Evolutionary conservation across 768 basidiomycete species (phyloP).

Genomic region (Leucocoprinus leucothites): DNA sequence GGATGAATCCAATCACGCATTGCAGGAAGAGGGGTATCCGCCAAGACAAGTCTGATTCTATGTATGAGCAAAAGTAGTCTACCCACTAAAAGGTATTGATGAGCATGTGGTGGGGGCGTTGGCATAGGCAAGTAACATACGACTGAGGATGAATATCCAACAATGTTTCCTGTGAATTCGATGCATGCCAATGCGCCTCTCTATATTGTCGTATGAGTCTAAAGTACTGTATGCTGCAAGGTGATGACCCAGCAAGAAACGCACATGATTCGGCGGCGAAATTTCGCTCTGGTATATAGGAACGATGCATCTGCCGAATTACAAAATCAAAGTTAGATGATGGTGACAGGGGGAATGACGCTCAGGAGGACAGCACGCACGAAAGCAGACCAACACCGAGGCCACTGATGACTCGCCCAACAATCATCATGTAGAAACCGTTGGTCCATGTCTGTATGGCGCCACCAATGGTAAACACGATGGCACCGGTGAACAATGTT

Average conservation of each 20-base stretch:
- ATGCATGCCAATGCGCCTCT: conserved; percentile 91
- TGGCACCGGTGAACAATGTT: conserved; percentile 79
- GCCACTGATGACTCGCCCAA: conserved; percentile 81
- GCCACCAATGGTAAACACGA: conserved; percentile 85
- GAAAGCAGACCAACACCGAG: conserved; percentile 89
- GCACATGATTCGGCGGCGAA: conserved; percentile 84
- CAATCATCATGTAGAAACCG: conserved; percentile 77
- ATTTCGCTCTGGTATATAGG: conserved; percentile 96
- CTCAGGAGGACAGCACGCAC: conserved; percentile 40
- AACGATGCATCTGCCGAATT: conserved; percentile 71
- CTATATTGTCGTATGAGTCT: conserved; percentile 30
- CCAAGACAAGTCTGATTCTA: conserved; percentile 88
- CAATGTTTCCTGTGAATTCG: conserved; percentile 92
- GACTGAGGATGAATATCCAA: conserved; percentile 88
- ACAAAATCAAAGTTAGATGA: neutral
- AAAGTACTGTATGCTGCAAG: neutral
- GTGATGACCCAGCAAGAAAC: conserved; percentile 18
- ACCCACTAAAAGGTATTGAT: conserved; percentile 60
- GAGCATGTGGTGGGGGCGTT: neutral
- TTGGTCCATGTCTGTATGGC: conserved; percentile 79
- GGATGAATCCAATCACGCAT: conserved; percentile 79
- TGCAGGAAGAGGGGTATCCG: conserved; percentile 86
- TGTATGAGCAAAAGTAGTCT: conserved; percentile 90
- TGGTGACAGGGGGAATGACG: neutral
- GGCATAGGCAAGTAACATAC: conserved; percentile 42